Evolutionary conservation across 176 grass and related monocot species (phyloP), one percentile per base, ranked within the genome.

Genomic region (Musa acuminata): DNA sequence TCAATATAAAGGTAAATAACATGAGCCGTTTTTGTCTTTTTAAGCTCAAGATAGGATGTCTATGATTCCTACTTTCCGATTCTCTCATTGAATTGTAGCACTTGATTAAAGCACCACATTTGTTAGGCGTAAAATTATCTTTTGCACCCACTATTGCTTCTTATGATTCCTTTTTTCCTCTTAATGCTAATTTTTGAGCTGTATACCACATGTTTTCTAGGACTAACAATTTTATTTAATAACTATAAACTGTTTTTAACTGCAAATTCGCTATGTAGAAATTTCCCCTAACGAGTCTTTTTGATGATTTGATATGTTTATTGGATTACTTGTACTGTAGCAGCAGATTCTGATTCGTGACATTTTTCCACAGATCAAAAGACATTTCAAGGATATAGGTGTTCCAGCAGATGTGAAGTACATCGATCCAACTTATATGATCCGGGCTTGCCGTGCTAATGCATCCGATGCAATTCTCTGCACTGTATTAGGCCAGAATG

Each of bases 381-480:
- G 73, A 12, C 90, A 87, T 91, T 99, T 99, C 82, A 99, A 87
- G 81, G 80, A 79, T 82, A 91, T 91, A 80, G 79, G 84, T 10
- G 43, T 91, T 12, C 90, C 86, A 27, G 92, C 95, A 69, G 95
- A 99, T 84, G 57, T 94, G 73, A 94, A 99, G 59, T 99, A 94
- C 70, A 99, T 99, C 9, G 95, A 99, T 73, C 95, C 95, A 14
- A 99, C 90, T 7, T 99, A 94, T 74, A 99, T 94, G 90, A 83
- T 99, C 27, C 86, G 95, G 19, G 95, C 90, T 0, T 70, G 89
- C 49, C 87, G 95, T 62, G 95, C 95, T 65, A 99, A 99, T 55
- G 95, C 95, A 71, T 94, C 95, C n/a, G 95, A 99, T 62, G 95
- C 95, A 26, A 94, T 99, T 64, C 86, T 99, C 24, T 99, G 95